These are phyloP conservation scores for Gamsiella multidivaricata DNA, from an alignment of 192 early-diverging fungal species.

Conservation along the genomic window DNA sequence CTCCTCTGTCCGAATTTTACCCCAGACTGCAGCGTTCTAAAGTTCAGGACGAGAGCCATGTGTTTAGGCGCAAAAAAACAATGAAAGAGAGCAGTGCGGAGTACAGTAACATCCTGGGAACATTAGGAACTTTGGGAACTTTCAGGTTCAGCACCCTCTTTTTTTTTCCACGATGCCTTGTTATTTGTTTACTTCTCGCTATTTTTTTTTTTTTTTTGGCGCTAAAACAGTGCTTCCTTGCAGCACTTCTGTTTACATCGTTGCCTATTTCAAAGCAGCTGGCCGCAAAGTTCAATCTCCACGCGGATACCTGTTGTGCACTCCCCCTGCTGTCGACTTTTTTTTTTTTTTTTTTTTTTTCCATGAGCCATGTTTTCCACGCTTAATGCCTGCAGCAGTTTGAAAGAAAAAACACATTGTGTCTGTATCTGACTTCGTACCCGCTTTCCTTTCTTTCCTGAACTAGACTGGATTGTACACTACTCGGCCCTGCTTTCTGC, in stretches of 20 bases:
- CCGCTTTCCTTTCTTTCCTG: neutral
- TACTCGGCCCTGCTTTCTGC: conserved; percentile 75
- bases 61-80: neutral
- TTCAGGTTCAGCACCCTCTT: no score
- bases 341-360: no score
- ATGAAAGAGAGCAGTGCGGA: neutral
- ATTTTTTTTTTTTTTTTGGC: neutral
- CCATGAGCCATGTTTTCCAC: neutral
- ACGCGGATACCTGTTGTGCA: no score
- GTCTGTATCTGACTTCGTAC: no score
- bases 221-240: no score
- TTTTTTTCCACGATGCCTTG: neutral
- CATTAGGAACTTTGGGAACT: no score
- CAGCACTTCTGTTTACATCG: no score
- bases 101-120: conserved; percentile 15
- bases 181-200: neutral
- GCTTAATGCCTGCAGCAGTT: neutral
- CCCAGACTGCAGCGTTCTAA: no score
- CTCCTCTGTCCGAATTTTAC: no score
- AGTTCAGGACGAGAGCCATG: conserved; percentile 2
- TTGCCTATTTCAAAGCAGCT: no score
- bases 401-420: no score
- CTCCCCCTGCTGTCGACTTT: no score
- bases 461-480: conserved; percentile 75
- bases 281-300: conserved; percentile 37